These are phyloP conservation scores for Echeveria elegans DNA, from an alignment of 164 flowering plant species.

Conservation along the genomic window DNA sequence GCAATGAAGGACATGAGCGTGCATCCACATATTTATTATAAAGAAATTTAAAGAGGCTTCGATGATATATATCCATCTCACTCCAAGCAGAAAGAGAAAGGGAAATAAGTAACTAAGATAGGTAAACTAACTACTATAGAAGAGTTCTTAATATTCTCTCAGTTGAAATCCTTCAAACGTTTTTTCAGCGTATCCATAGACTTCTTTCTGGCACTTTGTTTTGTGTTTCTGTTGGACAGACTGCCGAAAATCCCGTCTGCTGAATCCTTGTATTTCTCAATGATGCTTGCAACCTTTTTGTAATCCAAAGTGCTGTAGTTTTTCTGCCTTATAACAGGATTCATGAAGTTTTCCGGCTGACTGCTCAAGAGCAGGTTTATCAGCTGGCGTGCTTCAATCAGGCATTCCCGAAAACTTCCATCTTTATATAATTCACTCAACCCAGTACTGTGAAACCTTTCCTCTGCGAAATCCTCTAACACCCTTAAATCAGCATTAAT, in stretches of 20 bases:
- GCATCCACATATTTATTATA: no score
- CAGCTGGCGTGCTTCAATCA: constrained; percentile 74
- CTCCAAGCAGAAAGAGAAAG: no score
- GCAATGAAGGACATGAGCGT: no score
- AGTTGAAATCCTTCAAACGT: constrained; percentile 76
- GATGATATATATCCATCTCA: no score
- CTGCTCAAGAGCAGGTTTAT: constrained; percentile 68
- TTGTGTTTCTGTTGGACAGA: constrained; percentile 58
- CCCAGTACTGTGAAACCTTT: constrained; percentile 51
- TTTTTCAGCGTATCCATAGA: constrained; percentile 78
- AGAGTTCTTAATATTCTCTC: constrained; percentile 13
- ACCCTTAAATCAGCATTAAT: constrained; percentile 53
- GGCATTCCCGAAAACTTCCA: constrained; percentile 48
- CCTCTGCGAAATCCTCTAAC: constrained; percentile 72
- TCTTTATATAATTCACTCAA: constrained; percentile 55
- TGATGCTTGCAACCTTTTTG: constrained; percentile 64
- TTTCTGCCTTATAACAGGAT: constrained; percentile 76
- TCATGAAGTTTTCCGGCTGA: constrained; percentile 85
- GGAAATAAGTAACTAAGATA: neutral
- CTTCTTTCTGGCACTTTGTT: constrained; percentile 65
- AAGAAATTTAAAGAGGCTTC: no score
- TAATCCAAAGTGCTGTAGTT: constrained; percentile 62
- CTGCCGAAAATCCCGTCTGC: constrained; percentile 83
- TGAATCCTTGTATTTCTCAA: constrained; percentile 79
- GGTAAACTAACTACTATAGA: neutral